Evolutionary conservation across 345 rosid genomes (phyloP).

Genomic region (Turritis glabra): DNA sequence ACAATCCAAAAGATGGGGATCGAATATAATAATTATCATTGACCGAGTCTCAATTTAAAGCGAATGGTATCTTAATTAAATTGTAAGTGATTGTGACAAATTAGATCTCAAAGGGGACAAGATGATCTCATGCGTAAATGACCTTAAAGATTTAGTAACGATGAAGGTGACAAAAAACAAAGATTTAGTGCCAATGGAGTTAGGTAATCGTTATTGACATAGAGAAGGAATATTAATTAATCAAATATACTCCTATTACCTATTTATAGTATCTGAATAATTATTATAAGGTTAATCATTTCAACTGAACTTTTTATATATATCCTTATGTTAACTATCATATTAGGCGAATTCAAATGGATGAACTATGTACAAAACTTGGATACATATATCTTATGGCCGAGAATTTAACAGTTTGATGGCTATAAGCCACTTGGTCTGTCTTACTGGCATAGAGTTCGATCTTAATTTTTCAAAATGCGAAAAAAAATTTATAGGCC

Average conservation of each 20-base stretch:
- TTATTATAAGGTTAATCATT: neutral
- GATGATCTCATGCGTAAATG: conserved; percentile 34
- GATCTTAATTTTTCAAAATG: neutral
- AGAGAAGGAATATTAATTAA: neutral
- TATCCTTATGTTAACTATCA: neutral
- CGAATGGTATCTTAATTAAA: conserved; percentile 8
- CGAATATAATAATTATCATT: conserved; percentile 4
- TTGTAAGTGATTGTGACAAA: conserved; percentile 24
- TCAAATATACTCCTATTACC: neutral
- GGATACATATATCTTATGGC: neutral
- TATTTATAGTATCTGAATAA: neutral
- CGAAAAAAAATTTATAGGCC: neutral
- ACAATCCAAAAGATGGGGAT: conserved; percentile 18
- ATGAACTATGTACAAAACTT: neutral
- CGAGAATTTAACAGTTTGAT: neutral
- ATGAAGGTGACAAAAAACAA: neutral
- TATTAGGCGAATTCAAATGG: neutral
- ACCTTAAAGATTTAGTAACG: conserved; percentile 15
- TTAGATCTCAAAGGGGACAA: conserved; percentile 33
- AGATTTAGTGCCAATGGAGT: conserved; percentile 17
- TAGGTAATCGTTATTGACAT: conserved; percentile 24
- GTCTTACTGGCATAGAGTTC: neutral
- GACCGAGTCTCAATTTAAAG: conserved; percentile 18
- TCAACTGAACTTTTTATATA: neutral
- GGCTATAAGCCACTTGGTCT: neutral